Evolutionary conservation across 352 stramenopile species (phyloP).

Genomic region (Elongisporangium anandrum): DNA sequence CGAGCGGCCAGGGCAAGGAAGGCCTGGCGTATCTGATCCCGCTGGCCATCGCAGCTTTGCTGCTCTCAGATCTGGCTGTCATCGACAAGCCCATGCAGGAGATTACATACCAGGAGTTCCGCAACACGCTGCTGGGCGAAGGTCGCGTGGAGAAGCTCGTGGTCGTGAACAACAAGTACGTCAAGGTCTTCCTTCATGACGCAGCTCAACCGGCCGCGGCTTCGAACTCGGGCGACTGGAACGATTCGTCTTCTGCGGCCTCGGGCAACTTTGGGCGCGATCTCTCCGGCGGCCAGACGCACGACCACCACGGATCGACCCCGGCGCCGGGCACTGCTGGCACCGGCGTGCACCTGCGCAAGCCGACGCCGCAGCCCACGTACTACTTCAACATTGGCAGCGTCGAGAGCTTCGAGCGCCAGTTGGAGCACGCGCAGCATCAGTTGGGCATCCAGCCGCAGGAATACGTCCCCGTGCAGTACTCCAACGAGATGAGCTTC

Average conservation of each 20-base stretch:
- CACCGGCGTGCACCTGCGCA: slow-evolving; percentile 5
- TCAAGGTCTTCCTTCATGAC: slow-evolving; percentile 83
- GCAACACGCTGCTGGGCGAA: slow-evolving; percentile 77
- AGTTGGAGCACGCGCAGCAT: slow-evolving; percentile 96
- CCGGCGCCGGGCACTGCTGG: slow-evolving; percentile 1
- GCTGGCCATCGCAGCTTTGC: slow-evolving; percentile 60
- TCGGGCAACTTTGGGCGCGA: slow-evolving; percentile 18
- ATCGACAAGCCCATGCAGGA: slow-evolving; percentile 86
- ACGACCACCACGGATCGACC: slow-evolving; percentile 13
- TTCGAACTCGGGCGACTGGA: slow-evolving; percentile 44
- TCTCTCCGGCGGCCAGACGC: slow-evolving; percentile 7
- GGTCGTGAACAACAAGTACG: slow-evolving; percentile 91
- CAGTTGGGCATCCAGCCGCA: slow-evolving; percentile 91
- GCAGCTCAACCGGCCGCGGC: slow-evolving; percentile 6
- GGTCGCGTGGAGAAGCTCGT: slow-evolving; percentile 87
- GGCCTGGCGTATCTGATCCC: slow-evolving; percentile 73
- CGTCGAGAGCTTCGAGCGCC: slow-evolving; percentile 97
- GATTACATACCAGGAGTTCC: slow-evolving; percentile 91
- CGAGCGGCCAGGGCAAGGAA: slow-evolving; percentile 34
- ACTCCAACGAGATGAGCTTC: slow-evolving; percentile 95
- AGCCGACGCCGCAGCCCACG: slow-evolving; percentile 26
- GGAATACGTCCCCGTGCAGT: slow-evolving; percentile 98
- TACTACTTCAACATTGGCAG: slow-evolving; percentile 98
- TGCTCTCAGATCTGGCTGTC: slow-evolving; percentile 68
- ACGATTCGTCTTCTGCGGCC: slow-evolving; percentile 28